Percentiles rank a stretch among this genome's conserved stretches.
These are phyloP conservation scores for Podospora comata DNA, from an alignment of 495 filamentous ascomycete genomes.

Conservation along the genomic window DNA sequence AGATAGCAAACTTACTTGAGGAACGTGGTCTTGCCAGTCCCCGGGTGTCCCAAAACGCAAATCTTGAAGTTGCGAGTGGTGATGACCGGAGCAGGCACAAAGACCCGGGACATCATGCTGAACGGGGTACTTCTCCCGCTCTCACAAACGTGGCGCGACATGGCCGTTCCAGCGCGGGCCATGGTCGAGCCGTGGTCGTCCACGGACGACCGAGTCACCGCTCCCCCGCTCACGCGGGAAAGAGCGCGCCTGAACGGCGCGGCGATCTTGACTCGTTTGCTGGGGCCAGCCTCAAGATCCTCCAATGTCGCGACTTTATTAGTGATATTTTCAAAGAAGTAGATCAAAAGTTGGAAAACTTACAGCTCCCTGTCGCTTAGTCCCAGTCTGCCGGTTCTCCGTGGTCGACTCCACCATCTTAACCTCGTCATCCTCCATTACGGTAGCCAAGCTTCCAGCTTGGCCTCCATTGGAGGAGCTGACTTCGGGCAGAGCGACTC, in stretches of 20 bases:
- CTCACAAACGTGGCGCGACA: background rate
- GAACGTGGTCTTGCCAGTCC: constrained; percentile 27
- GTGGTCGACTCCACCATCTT: background rate
- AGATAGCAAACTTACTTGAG: constrained; percentile 12
- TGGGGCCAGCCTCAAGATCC: background rate
- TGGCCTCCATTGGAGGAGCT: background rate
- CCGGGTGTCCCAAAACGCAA: constrained; percentile 22
- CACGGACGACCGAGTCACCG: background rate
- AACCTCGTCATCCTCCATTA: background rate
- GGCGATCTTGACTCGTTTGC: background rate
- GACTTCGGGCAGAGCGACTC: background rate
- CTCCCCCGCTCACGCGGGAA: background rate
- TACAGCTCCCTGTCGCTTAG: background rate
- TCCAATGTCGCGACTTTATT: background rate
- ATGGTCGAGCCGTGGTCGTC: background rate
- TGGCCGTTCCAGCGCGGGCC: background rate
- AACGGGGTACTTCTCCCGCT: background rate
- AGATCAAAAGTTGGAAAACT: background rate
- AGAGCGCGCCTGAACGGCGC: background rate
- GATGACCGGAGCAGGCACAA: background rate
- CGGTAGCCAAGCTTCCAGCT: background rate
- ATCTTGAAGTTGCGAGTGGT: constrained; percentile 23
- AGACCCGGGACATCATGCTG: constrained; percentile 11
- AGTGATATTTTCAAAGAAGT: background rate
- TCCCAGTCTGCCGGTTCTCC: background rate